Conservation (phyloP, 1,284 basidiomycete genomes). For the Puccinia novopanici region DNA sequence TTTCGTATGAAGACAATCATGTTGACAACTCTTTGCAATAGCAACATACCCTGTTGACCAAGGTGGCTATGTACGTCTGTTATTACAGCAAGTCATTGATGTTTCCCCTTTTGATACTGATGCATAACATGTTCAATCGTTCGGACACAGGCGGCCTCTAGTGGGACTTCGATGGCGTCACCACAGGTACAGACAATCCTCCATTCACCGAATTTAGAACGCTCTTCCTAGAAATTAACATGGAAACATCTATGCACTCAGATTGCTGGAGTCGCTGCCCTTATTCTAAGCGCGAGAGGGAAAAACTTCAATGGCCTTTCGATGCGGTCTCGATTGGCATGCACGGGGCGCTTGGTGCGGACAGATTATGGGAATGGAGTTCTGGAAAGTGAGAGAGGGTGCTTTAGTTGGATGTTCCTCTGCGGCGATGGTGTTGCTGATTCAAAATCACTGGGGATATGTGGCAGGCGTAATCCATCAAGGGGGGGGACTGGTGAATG, state of each 20-base stretch:
- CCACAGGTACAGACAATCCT: slow-evolving; percentile 32
- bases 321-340: slow-evolving; percentile 30
- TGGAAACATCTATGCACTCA: neutral
- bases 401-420: too few species aligned
- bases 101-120: neutral
- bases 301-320: slow-evolving; percentile 31
- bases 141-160: slow-evolving; percentile 28
- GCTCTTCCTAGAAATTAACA: neutral
- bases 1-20: neutral
- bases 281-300: slow-evolving; percentile 29
- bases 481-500: slow-evolving; percentile 50
- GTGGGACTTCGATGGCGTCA: slow-evolving; percentile 49
- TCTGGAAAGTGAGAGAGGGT: slow-evolving; percentile 24
- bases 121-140: neutral
- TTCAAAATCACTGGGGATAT: neutral
- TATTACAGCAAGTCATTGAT: neutral
- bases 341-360: slow-evolving; percentile 14
- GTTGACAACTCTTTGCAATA: neutral
- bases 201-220: neutral
- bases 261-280: slow-evolving; percentile 45
- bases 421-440: too few species aligned
- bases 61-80: slow-evolving; percentile 38
- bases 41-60: slow-evolving; percentile 42
- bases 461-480: slow-evolving; percentile 39
- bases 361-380: slow-evolving; percentile 5